Evolutionary conservation across 192 early-diverging fungal species (phyloP).

Genomic region (Coemansia sp.): DNA sequence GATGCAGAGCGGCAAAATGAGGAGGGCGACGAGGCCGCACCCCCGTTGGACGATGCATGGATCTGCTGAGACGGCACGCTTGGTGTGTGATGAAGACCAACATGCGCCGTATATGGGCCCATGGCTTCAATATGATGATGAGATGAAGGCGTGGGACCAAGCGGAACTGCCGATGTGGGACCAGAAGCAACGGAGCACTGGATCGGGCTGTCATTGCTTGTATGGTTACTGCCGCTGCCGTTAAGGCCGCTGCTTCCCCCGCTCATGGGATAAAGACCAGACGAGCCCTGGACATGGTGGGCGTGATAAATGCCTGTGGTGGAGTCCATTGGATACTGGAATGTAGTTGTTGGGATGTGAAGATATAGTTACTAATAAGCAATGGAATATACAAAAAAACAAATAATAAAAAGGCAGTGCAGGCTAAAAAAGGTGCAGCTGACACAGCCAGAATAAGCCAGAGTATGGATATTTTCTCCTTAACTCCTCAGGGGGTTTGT

Average conservation of each 20-base stretch:
- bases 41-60: neutral
- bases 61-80: conserved; percentile 8
- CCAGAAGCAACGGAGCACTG: neutral
- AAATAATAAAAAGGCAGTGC: neutral
- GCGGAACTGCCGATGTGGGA: neutral
- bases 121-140: neutral
- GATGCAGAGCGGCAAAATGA: neutral
- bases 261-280: conserved; percentile 38
- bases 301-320: conserved; percentile 26
- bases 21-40: neutral
- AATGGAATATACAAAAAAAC: neutral
- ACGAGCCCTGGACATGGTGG: conserved; percentile 11
- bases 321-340: conserved; percentile 19
- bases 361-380: too few species aligned
- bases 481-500: too few species aligned
- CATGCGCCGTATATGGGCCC: neutral
- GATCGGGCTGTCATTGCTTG: neutral
- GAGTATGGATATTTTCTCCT: too few species aligned
- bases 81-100: neutral
- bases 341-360: neutral
- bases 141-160: conserved; percentile 1
- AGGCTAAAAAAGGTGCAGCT: neutral
- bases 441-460: neutral
- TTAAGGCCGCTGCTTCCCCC: neutral
- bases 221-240: neutral